Conservation (phyloP, 1,139 yeast species). For the Saccharomycopsis hybrid region DNA sequence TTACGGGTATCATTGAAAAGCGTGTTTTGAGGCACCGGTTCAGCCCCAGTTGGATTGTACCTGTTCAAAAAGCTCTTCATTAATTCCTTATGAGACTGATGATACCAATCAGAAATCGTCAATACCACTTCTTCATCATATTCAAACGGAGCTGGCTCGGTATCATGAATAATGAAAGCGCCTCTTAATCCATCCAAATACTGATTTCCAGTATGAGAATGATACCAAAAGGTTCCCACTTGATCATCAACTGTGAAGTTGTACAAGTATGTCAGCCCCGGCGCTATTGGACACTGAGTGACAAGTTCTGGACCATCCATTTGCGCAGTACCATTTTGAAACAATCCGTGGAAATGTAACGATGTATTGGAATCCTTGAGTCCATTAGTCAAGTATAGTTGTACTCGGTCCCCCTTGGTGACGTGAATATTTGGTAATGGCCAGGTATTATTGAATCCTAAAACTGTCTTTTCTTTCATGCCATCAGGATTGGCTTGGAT, state of each 20-base stretch:
- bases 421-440: constrained; percentile 79
- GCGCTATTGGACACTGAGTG: constrained; percentile 82
- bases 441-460: constrained; percentile 78
- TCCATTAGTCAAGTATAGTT: constrained; percentile 63
- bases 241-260: constrained; percentile 81
- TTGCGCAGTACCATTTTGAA: constrained; percentile 63
- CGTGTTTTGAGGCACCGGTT: constrained; percentile 81
- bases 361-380: constrained; percentile 62
- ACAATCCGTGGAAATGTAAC: constrained; percentile 88
- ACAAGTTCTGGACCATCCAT: constrained; percentile 90
- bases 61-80: constrained; percentile 51
- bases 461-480: constrained; percentile 50
- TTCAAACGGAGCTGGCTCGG: constrained; percentile 41
- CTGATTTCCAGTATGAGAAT: constrained; percentile 79
- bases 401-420: constrained; percentile 68
- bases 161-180: constrained; percentile 61
- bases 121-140: constrained; percentile 74
- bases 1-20: constrained; percentile 75
- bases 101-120: constrained; percentile 81
- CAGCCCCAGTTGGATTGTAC: constrained; percentile 94
- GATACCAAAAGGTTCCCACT: constrained; percentile 91
- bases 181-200: constrained; percentile 93
- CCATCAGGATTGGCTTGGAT: constrained; percentile 76
- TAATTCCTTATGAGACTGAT: constrained; percentile 49
- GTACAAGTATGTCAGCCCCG: constrained; percentile 60